Conservation (phyloP, 768 basidiomycete species). For the Fomitopsis serialis region DNA sequence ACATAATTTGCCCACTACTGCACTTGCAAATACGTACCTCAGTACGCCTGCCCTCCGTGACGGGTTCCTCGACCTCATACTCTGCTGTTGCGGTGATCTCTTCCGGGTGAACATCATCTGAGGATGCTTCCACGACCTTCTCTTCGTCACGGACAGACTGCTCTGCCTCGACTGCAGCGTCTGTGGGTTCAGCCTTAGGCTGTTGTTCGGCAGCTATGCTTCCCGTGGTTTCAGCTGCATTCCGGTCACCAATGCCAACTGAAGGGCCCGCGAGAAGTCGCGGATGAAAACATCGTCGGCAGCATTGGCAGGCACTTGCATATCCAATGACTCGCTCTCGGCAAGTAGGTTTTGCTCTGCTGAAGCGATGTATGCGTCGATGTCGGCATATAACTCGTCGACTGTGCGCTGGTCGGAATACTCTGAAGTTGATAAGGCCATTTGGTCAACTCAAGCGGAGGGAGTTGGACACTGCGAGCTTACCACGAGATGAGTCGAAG, state of each 20-base stretch:
- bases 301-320: no score
- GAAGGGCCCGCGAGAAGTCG: no score
- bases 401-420: not conserved
- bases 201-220: no score
- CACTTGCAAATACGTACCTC: slow-evolving; percentile 22
- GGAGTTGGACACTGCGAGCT: no score
- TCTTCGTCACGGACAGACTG: not conserved
- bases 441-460: not conserved
- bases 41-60: slow-evolving; percentile 24
- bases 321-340: not conserved
- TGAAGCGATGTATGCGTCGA: not conserved
- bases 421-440: not conserved
- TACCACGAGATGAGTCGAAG: not conserved
- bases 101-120: not conserved
- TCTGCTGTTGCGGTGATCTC: not conserved
- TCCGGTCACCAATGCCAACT: no score
- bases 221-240: no score
- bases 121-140: not conserved
- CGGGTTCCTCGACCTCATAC: slow-evolving; percentile 29
- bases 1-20: no score
- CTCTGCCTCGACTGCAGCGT: not conserved
- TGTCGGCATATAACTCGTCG: not conserved
- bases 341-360: not conserved
- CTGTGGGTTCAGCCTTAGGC: not conserved
- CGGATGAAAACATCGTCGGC: no score